Evolutionary conservation across 805 yeast species (phyloP), one percentile per base, ranked within the genome.

Genomic region (Citeromyces matritensis): DNA sequence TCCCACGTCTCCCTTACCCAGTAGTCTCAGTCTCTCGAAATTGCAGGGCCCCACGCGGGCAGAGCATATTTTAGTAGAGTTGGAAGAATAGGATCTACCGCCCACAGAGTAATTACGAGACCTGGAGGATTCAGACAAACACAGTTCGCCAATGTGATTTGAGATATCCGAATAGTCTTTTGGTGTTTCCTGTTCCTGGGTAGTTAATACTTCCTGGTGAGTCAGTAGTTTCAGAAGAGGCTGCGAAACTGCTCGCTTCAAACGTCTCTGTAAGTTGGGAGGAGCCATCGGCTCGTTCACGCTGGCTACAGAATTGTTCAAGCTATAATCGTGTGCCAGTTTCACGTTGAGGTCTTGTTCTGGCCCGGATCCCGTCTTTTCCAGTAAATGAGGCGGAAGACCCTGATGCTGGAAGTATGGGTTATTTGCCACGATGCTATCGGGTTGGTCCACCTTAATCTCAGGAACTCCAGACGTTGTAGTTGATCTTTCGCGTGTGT

Each of bases 1-100:
- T 3, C 99, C 99, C 24, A 91, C 97, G 46, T 91, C 98, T 35
- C 99, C 99, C 48, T 83, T 83, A 4, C 99, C 99, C 31, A 91
- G 57, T n/a, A 91, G 57, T 42, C 82, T 73, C 33, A 91, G 70
- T 49, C 84, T 88, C 41, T 86, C 95, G 50, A 91, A 91, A 17
- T 91, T 79, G 29, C 70, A 69, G 3, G 94, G 93, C 5, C 77
- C 69, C 13, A 93, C 99, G 45, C 80, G 84, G 7, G 78, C 84
- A 38, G 74, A 78, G 34, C 72, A 63, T 24, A 75, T 65, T 44
- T 74, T 81, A 34, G 79, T 79, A 9, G 95, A 72, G 39, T 76
- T 74, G 36, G 76, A 67, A 12, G 85, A 73, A 45, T 81, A 81
- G 39, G 75, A 70, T 39, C 93, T 60, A 6, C 62, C 50, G 12